Evolutionary conservation across 116 monocot genomes (phyloP), one percentile per base, ranked within the genome.

Genomic region (Iris pallida): DNA sequence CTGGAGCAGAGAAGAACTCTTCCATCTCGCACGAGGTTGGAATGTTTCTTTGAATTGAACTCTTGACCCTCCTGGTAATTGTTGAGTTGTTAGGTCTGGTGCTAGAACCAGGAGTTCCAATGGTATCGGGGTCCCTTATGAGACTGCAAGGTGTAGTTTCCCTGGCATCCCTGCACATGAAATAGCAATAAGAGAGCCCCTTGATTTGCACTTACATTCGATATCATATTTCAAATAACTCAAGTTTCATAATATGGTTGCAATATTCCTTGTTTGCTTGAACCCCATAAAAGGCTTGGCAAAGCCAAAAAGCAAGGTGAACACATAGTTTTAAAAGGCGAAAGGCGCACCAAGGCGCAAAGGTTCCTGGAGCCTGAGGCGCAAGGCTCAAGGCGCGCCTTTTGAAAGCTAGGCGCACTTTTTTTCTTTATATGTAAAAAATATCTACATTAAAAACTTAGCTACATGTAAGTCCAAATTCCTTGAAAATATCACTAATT

Each of bases 131-230:
- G 44, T 82, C 75, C 68, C 71, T 79, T 45, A 84, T 77, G 54
- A 72, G 58, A 64, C 82, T 80, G 73, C 88, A 85, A 17, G 91
- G 88, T 53, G 91, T 85, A 14, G 80, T 88, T 73, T 91, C 91
- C 59, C 91, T 84, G 6, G 77, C 44, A 78, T 76, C 78, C 76
- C 83, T 79, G 78, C 45, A 82, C 15, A 5, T 5, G 66, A 47
- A 63, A 17, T 14, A n/a, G 42, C 40, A 16, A 49, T 6, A 14
- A 42, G 30, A 42, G 30, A 40, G 42, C 59, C 16, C 49, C 49
- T 51, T 13, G 13, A 41, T 14, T 4, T 42, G 41, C 13, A 13
- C 5, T 12, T 11, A 42, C 40, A 59, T 30, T 12, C 30, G 5
- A 59, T 12, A 68, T 0, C 42, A 4, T 17, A 18, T 5, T 61